Percentiles rank a stretch among this genome's conserved stretches.
Conservation (phyloP, 345 rosid species). For the Salix viminalis region DNA sequence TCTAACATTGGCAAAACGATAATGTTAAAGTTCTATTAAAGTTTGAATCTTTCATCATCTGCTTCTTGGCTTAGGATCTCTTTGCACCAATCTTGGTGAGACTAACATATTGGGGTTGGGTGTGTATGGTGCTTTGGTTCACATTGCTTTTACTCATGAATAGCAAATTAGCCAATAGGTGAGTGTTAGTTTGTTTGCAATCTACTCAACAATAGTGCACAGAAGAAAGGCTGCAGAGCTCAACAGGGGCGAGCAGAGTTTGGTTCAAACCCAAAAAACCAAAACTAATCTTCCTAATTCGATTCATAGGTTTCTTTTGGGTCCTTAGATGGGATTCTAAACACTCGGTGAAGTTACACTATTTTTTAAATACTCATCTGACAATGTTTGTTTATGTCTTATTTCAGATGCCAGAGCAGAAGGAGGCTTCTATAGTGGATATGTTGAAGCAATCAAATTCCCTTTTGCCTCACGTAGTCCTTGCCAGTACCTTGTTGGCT, state of each 20-base stretch:
- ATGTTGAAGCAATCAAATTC: constrained; percentile 73
- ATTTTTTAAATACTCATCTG: not conserved
- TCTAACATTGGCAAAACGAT: not conserved
- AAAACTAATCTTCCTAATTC: too few species aligned
- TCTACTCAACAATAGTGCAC: too few species aligned
- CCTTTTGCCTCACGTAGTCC: constrained; percentile 76
- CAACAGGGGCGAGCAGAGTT: too few species aligned
- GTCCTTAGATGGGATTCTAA: not conserved
- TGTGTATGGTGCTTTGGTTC: not conserved
- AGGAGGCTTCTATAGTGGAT: constrained; percentile 38
- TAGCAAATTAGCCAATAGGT: not conserved
- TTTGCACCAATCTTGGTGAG: not conserved
- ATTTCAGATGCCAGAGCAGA: constrained; percentile 34
- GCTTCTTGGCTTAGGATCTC: not conserved
- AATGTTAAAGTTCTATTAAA: not conserved
- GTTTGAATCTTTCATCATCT: not conserved
- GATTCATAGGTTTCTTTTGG: too few species aligned
- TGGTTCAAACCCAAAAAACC: too few species aligned
- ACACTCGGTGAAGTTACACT: not conserved
- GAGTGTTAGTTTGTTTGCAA: not conserved
- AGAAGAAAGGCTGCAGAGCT: too few species aligned
- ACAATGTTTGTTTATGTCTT: constrained; percentile 4
- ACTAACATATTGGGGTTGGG: not conserved
- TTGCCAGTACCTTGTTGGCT: constrained; percentile 85
- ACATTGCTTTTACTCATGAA: not conserved